Base-by-base conservation (phyloP, 2,329 filamentous ascomycete species). In the Knoxdaviesia capensis region DNA sequence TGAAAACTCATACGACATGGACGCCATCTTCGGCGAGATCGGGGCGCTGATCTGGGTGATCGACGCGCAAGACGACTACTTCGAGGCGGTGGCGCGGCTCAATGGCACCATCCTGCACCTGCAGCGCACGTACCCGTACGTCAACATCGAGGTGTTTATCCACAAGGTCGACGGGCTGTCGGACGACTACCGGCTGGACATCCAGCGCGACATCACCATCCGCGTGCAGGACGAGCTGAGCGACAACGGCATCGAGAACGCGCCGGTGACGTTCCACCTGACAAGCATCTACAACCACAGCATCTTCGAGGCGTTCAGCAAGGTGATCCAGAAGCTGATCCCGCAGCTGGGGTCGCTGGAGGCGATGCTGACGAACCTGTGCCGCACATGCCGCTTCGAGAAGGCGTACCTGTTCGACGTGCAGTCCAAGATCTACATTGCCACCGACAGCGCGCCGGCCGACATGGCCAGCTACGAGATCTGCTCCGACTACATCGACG, bases 391-490 rank as follows among this genome's bases (percentile, higher is more conserved):
- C 55, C 81, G 84, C 39, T 94, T 98, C 56, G 87, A 96, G 57
- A 98, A 98, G 61, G 88, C 87, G 4, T 98, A 98, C 57, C 74
- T 98, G 6, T 98, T 98, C 56, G 92, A 98, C 55, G 87, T 96
- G 6, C 73, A 93, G 51, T 93, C 84, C 61, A 98, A 98, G 64
- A 94, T 98, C 47, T 98, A 98, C 63, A 93, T 98, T 51, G 90
- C 90, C 1, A 94, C 88, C 5, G 90, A 98, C 57, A 90, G 80
- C 31, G 80, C 83, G 35, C 88, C 88, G 0, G 84, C 88, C 32
- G 88, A 96, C 54, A 90, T 94, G 69, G 81, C 83, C 36, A 88
- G 83, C 56, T 98, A 98, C 58, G 90, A 96, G 62, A 93, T 96
- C 54, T 98, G 90, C 63, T 93, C 85, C 40, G 90, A 98, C 56